These are phyloP conservation scores for Pseudevernia furfuracea DNA, from an alignment of 495 filamentous ascomycete species.

Conservation along the genomic window DNA sequence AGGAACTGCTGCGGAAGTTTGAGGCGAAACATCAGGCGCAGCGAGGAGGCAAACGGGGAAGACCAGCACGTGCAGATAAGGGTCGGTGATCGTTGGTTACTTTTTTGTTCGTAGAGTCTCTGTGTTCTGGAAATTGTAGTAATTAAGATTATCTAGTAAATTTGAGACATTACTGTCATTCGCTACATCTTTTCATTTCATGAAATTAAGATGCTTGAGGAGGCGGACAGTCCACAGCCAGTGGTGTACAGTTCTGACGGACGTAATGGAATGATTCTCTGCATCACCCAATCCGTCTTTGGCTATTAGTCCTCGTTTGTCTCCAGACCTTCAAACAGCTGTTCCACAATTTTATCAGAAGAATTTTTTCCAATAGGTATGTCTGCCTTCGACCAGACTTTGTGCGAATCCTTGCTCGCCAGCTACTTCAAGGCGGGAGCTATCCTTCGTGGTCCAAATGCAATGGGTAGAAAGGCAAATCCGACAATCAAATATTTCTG, in stretches of 20 bases:
- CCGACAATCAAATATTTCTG: no score
- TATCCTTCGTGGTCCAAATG: background rate
- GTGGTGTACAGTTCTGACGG: background rate
- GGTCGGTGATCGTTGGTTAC: background rate
- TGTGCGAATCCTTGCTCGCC: background rate
- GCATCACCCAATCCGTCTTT: no score
- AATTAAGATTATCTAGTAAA: background rate
- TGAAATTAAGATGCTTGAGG: background rate
- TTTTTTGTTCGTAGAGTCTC: background rate
- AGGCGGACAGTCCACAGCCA: background rate
- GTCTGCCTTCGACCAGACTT: background rate
- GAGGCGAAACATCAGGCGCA: constrained; percentile 5
- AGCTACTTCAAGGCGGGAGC: background rate
- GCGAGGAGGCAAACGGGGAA: background rate
- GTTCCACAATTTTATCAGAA: no score
- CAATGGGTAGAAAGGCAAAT: background rate
- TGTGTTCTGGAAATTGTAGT: background rate
- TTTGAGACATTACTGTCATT: background rate
- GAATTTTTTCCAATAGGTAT: no score
- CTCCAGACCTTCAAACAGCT: no score
- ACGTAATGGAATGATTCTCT: background rate
- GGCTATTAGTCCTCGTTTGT: no score
- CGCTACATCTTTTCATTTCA: background rate
- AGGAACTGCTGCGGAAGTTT: constrained; percentile 2
- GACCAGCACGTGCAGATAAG: background rate